These are phyloP conservation scores for Solanum infundibuliforme DNA, from an alignment of 257 asterid genomes.

Conservation along the genomic window DNA sequence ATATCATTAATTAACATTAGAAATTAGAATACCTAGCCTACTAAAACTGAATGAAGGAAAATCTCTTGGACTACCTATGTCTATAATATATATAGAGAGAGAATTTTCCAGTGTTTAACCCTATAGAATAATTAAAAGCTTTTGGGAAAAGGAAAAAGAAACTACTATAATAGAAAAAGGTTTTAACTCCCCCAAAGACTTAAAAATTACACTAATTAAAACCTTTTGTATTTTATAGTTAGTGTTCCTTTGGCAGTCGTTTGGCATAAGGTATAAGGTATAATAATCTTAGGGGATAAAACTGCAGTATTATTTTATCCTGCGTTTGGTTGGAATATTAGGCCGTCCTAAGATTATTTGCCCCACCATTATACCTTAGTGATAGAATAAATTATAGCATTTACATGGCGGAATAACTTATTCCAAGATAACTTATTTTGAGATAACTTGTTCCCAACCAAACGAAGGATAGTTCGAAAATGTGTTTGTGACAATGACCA, in stretches of 20 bases:
- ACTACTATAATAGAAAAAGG: neutral
- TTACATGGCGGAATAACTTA: no score
- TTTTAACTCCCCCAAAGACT: neutral
- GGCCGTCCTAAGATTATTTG: no score
- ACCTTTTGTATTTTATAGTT: neutral
- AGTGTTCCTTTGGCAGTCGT: neutral
- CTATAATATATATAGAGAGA: neutral
- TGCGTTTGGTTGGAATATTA: no score
- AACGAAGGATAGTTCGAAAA: neutral
- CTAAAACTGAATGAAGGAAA: neutral
- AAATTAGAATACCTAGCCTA: neutral
- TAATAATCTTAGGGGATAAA: no score
- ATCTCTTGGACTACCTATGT: neutral
- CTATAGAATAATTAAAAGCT: neutral
- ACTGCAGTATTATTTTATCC: no score
- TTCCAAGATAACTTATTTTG: no score
- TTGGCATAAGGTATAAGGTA: neutral
- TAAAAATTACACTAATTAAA: neutral
- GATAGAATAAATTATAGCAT: no score
- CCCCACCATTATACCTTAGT: neutral
- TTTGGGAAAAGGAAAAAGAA: neutral
- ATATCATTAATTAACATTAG: neutral
- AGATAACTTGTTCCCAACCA: neutral
- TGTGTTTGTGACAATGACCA: neutral
- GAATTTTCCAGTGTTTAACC: neutral